phyloP scores from a whole-genome alignment of 2,329 filamentous ascomycete genomes.

The Aaosphaeria pasadenensis region DNA sequence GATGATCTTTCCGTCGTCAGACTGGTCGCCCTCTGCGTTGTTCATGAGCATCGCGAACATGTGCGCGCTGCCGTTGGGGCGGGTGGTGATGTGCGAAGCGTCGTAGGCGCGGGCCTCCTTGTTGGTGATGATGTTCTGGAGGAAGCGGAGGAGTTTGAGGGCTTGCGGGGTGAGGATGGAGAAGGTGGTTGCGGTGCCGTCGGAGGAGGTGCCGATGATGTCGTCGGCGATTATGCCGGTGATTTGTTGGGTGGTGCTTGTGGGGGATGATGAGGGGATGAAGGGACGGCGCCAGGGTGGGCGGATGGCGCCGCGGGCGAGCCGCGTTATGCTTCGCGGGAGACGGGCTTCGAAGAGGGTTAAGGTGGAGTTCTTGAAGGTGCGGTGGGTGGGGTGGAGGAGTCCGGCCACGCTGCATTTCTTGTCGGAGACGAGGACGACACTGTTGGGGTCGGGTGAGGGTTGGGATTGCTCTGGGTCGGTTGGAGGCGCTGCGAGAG shows the following conservation, averaged over 20 bases:
- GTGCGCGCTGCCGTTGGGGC: neutral
- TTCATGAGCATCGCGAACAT: neutral
- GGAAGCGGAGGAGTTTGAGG: slow-evolving; percentile 67
- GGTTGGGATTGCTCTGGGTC: neutral
- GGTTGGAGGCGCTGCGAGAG: neutral
- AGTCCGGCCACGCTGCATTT: slow-evolving; percentile 27
- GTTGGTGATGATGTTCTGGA: slow-evolving; percentile 64
- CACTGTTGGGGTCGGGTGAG: slow-evolving; percentile 1
- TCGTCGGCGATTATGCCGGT: slow-evolving; percentile 44
- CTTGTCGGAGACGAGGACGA: slow-evolving; percentile 35
- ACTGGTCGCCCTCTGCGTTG: neutral
- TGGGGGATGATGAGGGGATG: neutral
- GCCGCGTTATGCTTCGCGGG: slow-evolving; percentile 40
- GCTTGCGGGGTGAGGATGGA: slow-evolving; percentile 60
- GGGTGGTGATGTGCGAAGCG: neutral
- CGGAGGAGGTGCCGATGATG: slow-evolving; percentile 49
- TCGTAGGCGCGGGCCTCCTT: neutral
- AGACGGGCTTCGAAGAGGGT: slow-evolving; percentile 44
- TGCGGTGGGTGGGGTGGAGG: slow-evolving; percentile 15
- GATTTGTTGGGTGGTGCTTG: slow-evolving; percentile 14
- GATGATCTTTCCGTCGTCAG: slow-evolving; percentile 4
- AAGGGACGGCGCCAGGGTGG: slow-evolving; percentile 30
- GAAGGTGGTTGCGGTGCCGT: slow-evolving; percentile 57
- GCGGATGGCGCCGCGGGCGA: slow-evolving; percentile 51
- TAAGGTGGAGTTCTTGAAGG: slow-evolving; percentile 20